These are phyloP conservation scores for Penicillium sp. DNA, from an alignment of 2,329 filamentous ascomycete genomes.

Conservation along the genomic window DNA sequence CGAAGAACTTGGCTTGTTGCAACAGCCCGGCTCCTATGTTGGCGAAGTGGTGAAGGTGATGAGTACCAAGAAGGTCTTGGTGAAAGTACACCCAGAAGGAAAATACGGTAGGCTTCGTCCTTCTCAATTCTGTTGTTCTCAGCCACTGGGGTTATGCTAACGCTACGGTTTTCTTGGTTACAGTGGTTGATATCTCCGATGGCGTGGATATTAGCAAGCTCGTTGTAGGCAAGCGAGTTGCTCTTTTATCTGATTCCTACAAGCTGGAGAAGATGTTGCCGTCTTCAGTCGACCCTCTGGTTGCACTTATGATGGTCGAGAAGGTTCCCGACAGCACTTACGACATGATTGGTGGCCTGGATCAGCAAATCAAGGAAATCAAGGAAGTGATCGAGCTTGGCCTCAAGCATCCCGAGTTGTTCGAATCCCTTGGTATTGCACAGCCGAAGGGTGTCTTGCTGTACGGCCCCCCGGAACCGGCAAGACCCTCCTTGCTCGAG, in stretches of 20 bases:
- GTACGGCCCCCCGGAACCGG: conserved; percentile 97
- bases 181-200: conserved; percentile 94
- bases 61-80: conserved; percentile 98
- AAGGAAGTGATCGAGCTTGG: conserved; percentile 99
- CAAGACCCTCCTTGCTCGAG: conserved; percentile 91
- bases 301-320: conserved; percentile 99
- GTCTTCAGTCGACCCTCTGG: conserved; percentile 94
- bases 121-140: neutral
- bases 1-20: conserved; percentile 91
- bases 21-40: conserved; percentile 97
- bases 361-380: conserved; percentile 99
- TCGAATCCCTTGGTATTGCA: conserved; percentile 97
- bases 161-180: conserved; percentile 7
- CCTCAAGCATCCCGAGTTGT: conserved; percentile 96
- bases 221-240: conserved; percentile 95
- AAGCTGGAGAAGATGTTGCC: conserved; percentile 98
- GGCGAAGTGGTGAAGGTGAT: conserved; percentile 99
- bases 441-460: conserved; percentile 97
- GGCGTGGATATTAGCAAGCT: conserved; percentile 93
- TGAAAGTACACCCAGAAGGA: conserved; percentile 98
- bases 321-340: conserved; percentile 99
- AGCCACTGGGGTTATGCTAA: neutral
- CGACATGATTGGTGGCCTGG: conserved; percentile 98
- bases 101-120: conserved; percentile 79
- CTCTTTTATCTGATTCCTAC: conserved; percentile 93